Evolutionary conservation across 495 filamentous ascomycete species (phyloP).

Genomic region (Hypoxylon intermedium): DNA sequence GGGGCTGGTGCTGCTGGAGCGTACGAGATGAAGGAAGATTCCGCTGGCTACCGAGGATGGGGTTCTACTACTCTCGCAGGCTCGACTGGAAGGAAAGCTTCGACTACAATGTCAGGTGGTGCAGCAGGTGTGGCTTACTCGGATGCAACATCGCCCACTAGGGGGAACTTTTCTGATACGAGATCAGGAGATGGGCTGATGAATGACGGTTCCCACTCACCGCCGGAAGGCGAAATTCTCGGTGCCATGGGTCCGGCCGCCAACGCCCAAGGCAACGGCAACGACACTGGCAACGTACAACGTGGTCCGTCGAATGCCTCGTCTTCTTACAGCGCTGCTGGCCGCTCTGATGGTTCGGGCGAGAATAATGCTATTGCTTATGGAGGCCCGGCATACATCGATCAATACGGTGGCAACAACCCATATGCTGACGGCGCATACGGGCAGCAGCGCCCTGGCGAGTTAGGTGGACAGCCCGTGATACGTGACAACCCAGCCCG

Average conservation of each 20-base stretch:
- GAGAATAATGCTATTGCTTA: conserved; percentile 65
- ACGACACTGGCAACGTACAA: conserved; percentile 72
- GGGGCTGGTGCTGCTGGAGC: conserved; percentile 56
- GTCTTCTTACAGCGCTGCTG: conserved; percentile 87
- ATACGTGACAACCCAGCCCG: conserved; percentile 93
- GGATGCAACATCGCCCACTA: conserved; percentile 75
- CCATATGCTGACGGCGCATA: conserved; percentile 52
- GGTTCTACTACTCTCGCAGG: conserved; percentile 75
- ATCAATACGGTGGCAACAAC: conserved; percentile 60
- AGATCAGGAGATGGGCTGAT: conserved; percentile 74
- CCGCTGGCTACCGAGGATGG: conserved; percentile 90
- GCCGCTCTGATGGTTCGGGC: conserved; percentile 83
- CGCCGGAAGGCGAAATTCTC: conserved; percentile 70
- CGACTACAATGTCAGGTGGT: conserved; percentile 86
- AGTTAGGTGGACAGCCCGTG: conserved; percentile 69
- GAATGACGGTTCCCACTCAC: conserved; percentile 62
- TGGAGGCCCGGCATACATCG: conserved; percentile 57
- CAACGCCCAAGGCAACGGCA: conserved; percentile 57
- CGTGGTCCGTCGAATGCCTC: conserved; percentile 96
- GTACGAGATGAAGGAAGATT: conserved; percentile 74
- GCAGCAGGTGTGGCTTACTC: conserved; percentile 71
- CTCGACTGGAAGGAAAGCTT: conserved; percentile 80
- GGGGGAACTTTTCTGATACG: conserved; percentile 73
- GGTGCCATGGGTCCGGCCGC: conserved; percentile 76
- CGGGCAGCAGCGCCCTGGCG: conserved; percentile 39